Evolutionary conservation across 805 yeast genomes (phyloP), one percentile per base, ranked within the genome.

Genomic region (Hanseniaspora meyeri): DNA sequence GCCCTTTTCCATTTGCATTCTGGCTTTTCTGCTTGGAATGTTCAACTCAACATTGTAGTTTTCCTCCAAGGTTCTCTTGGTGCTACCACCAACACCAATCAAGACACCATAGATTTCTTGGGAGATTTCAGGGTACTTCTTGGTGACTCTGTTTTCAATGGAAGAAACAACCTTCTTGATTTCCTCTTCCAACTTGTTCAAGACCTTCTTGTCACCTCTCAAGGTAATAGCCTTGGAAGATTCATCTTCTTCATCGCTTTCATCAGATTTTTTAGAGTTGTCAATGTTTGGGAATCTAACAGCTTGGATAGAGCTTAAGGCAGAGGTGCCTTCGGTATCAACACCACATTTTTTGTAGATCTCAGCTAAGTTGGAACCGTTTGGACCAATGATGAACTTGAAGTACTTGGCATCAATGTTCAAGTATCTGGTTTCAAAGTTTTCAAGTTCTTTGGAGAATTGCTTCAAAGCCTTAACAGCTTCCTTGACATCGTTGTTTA

Each of bases 341-440:
- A 85, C 88, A 59, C 96, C 96, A 40, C 96, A 96, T 54, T 78
- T 78, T 50, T 78, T 64, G 52, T 90, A 80, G 54, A 93, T 85
- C 50, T 81, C 85, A 62, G 83, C 80, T 72, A 85, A 80, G 20
- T 75, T 79, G 29, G 84, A 74, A 58, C 95, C 96, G 59, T 81
- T 80, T 57, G 82, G 78, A 36, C 97, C 97, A 59, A 88, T 80
- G 62, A 91, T 74, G 56, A 76, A 77, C 63, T 83, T 81, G 68
- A 85, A 89, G 72, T 80, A 83, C 65, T 83, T 80, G 54, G 85
- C 83, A 60, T 83, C 83, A 58, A 91, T 87, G 20, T 77, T 78
- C 46, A 91, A 64, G 10, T 79, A 72, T 57, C 75, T 77, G 17
- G 80, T 75, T 32, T 78, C 74, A 58, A 72, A 74, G 70, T 85